These are phyloP conservation scores for Pythium phragmitis DNA, from an alignment of 352 stramenopile species.

Conservation along the genomic window DNA sequence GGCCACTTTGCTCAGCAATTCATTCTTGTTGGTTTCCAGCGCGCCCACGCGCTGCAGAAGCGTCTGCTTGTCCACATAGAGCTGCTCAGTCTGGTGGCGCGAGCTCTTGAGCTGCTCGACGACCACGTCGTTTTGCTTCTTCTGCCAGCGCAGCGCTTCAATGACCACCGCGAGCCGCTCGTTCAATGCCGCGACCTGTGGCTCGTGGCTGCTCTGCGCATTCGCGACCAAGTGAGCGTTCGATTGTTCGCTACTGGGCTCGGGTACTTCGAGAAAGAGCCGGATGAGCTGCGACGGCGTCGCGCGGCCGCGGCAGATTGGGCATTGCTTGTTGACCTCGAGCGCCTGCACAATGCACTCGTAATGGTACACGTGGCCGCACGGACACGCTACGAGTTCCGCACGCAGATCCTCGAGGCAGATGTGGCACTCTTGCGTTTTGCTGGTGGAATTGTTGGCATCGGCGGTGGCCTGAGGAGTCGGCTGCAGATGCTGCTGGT, in stretches of 20 bases:
- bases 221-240: slow-evolving; percentile 1
- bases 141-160: slow-evolving; percentile 76
- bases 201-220: slow-evolving; percentile 13
- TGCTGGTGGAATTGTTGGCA: slow-evolving; percentile 9
- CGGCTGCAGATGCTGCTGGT: background rate
- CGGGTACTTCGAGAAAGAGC: slow-evolving; percentile 67
- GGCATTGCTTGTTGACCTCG: slow-evolving; percentile 67
- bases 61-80: slow-evolving; percentile 61
- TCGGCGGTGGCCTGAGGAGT: background rate
- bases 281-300: slow-evolving; percentile 46
- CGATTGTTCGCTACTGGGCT: slow-evolving; percentile 1
- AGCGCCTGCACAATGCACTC: slow-evolving; percentile 73
- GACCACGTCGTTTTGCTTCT: slow-evolving; percentile 67
- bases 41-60: slow-evolving; percentile 47
- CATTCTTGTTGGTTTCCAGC: slow-evolving; percentile 49
- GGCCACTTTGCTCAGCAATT: slow-evolving; percentile 66
- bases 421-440: slow-evolving; percentile 77
- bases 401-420: slow-evolving; percentile 74
- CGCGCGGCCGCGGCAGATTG: slow-evolving; percentile 60
- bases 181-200: slow-evolving; percentile 45
- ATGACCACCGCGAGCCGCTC: slow-evolving; percentile 57
- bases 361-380: slow-evolving; percentile 75
- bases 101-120: slow-evolving; percentile 55
- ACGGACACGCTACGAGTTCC: slow-evolving; percentile 57
- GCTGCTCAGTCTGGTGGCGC: slow-evolving; percentile 61